A percentile compares a stretch with the other conserved stretches of the same genome.
Conservation (phyloP, 345 rosid genomes). For the Hibiscus tridactylites region DNA sequence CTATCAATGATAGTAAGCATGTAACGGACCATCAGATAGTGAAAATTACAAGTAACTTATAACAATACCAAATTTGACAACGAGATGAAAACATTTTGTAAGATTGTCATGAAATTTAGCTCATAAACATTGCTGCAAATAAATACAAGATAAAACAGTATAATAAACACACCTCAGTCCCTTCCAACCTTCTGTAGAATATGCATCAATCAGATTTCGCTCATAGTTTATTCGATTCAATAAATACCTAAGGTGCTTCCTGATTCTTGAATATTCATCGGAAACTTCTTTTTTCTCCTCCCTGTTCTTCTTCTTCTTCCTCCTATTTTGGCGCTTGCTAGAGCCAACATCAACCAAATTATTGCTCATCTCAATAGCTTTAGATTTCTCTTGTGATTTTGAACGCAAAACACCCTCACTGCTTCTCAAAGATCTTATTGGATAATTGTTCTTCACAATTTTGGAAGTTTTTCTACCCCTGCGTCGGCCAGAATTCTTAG, state of each 20-base stretch:
- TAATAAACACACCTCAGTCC: slow-evolving; percentile 65
- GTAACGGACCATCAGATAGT: neutral
- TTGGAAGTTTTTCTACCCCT: slow-evolving; percentile 27
- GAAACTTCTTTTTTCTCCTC: slow-evolving; percentile 16
- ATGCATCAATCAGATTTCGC: slow-evolving; percentile 75
- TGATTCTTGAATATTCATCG: slow-evolving; percentile 72
- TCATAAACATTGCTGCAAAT: neutral
- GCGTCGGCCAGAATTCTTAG: slow-evolving; percentile 15
- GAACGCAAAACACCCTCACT: slow-evolving; percentile 45
- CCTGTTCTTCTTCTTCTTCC: slow-evolving; percentile 20
- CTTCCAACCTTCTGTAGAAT: slow-evolving; percentile 98
- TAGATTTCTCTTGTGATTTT: slow-evolving; percentile 28
- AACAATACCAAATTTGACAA: neutral
- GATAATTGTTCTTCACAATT: slow-evolving; percentile 26
- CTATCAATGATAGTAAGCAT: neutral
- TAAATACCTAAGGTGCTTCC: slow-evolving; percentile 61
- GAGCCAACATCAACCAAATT: slow-evolving; percentile 23
- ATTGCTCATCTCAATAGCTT: slow-evolving; percentile 28
- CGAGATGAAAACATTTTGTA: neutral
- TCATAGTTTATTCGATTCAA: slow-evolving; percentile 68
- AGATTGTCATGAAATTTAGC: neutral
- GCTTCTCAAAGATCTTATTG: slow-evolving; percentile 24
- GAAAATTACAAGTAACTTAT: neutral
- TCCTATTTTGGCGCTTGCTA: slow-evolving; percentile 27
- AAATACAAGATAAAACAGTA: neutral